These are phyloP conservation scores for Tothia fuscella DNA, from an alignment of 2,329 filamentous ascomycete species.

Conservation along the genomic window DNA sequence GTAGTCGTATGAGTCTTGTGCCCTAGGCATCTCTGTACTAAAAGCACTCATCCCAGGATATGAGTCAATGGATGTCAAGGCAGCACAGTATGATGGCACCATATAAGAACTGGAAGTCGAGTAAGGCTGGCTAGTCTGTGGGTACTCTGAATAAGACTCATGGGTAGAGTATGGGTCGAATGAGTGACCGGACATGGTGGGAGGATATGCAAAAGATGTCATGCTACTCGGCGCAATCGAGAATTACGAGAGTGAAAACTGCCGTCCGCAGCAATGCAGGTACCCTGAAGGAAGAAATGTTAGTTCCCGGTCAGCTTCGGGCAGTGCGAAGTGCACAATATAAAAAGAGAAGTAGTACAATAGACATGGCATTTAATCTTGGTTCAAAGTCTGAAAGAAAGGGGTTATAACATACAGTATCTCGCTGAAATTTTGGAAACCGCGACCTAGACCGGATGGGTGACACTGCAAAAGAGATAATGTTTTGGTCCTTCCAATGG, in stretches of 20 bases:
- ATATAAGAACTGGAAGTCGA: background rate
- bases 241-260: no score
- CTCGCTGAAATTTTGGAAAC: no score
- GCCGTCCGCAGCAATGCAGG: no score
- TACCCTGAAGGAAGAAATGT: no score
- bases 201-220: conserved; percentile 9
- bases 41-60: conserved; percentile 6
- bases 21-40: conserved; percentile 1
- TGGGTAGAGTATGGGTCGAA: conserved; percentile 7
- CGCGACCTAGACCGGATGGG: no score
- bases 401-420: no score
- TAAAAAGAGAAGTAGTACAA: background rate
- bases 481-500: no score
- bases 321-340: no score
- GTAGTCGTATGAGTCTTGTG: conserved; percentile 1
- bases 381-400: no score
- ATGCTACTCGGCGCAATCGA: conserved; percentile 5
- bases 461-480: no score
- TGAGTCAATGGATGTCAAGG: conserved; percentile 4
- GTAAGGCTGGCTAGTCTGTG: conserved; percentile 3
- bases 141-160: conserved; percentile 2
- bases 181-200: conserved; percentile 8
- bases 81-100: background rate
- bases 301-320: no score
- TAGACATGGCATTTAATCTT: background rate